Conservation (phyloP, 805 yeast genomes). For the Nakazawaea molendinolei region DNA sequence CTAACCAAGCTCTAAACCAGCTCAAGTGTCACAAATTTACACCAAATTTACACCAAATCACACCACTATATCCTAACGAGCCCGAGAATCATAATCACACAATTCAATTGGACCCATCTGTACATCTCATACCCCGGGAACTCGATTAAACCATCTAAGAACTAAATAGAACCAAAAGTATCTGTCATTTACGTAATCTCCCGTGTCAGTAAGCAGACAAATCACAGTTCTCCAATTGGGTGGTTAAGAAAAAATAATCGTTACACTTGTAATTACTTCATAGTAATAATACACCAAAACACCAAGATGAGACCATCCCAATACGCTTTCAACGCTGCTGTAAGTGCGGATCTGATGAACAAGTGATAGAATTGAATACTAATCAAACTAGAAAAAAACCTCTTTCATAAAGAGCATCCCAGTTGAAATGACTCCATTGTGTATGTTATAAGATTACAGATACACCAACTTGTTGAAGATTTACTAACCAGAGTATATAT, state of each 20-base stretch:
- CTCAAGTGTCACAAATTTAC: too few relatives aligned
- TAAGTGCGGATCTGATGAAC: conserved; percentile 22
- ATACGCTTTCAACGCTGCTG: conserved; percentile 39
- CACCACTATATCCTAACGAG: too few relatives aligned
- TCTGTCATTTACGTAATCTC: conserved; percentile 1
- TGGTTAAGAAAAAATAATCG: background rate
- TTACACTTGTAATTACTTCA: background rate
- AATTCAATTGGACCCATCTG: too few relatives aligned
- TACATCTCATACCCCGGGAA: too few relatives aligned
- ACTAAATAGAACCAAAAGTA: background rate
- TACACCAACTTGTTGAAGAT: too few relatives aligned
- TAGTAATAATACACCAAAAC: background rate
- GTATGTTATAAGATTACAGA: conserved; percentile 12
- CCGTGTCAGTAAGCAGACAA: conserved; percentile 10
- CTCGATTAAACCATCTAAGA: too few relatives aligned
- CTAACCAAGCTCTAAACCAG: too few relatives aligned
- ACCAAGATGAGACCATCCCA: conserved; percentile 42
- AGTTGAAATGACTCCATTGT: conserved; percentile 53
- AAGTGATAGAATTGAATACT: background rate
- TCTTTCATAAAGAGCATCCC: conserved; percentile 30
- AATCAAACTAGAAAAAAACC: conserved; percentile 13
- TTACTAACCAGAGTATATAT: too few relatives aligned
- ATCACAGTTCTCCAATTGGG: background rate
- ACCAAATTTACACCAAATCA: too few relatives aligned
- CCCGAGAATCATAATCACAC: too few relatives aligned